phyloP scores from a whole-genome alignment of 257 asterid species.

The Nyctanthes arbortristis region DNA sequence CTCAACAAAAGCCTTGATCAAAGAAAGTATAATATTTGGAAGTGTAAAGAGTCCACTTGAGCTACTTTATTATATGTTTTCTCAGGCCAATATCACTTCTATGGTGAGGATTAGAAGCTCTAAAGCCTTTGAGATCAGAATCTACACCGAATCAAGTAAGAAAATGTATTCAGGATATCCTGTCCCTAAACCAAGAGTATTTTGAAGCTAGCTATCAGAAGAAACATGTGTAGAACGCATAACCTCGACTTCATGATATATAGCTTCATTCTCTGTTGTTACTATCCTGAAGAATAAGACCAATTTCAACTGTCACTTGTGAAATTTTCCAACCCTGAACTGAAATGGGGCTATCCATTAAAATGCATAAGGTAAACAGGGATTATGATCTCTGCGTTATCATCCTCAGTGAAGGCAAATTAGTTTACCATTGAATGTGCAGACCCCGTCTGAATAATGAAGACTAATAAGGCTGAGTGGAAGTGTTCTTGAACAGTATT shows the following conservation, averaged over 20 bases:
- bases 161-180: neutral
- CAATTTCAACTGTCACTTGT: neutral
- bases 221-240: neutral
- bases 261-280: neutral
- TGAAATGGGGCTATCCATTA: neutral
- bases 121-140: neutral
- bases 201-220: neutral
- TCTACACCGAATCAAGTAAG: neutral
- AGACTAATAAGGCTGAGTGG: constrained; percentile 4
- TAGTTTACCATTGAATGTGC: neutral
- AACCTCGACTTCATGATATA: neutral
- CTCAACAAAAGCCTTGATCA: neutral
- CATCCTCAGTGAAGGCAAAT: neutral
- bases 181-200: neutral
- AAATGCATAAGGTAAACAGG: neutral
- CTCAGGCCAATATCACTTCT: neutral
- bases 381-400: neutral
- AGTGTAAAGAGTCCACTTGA: neutral
- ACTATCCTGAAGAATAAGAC: neutral
- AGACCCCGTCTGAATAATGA: neutral
- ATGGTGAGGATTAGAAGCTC: neutral
- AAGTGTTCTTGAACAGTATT: neutral
- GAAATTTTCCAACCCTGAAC: neutral
- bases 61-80: neutral
- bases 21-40: neutral